Evolutionary conservation across 495 filamentous ascomycete genomes (phyloP).

Genomic region (Penicillium nucicola): DNA sequence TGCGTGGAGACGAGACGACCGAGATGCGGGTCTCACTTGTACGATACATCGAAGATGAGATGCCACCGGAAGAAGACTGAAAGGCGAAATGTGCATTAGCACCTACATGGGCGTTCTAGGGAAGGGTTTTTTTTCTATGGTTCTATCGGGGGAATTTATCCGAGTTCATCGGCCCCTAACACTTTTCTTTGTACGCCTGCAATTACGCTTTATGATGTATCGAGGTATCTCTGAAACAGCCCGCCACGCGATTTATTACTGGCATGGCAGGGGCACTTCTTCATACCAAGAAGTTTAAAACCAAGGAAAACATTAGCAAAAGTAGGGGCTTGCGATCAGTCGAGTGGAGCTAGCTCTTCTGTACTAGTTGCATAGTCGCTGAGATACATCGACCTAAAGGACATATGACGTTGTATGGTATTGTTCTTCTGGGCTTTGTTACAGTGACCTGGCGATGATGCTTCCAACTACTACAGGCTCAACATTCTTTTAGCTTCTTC

Average conservation of each 20-base stretch:
- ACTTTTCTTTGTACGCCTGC: constrained; percentile 2
- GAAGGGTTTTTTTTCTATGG: constrained; percentile 6
- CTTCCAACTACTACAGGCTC: no score
- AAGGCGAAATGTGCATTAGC: constrained; percentile 17
- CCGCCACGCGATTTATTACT: constrained; percentile 23
- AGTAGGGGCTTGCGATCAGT: background rate
- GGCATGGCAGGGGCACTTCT: constrained; percentile 9
- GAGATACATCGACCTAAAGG: no score
- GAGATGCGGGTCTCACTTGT: constrained; percentile 95
- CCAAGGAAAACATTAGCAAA: background rate
- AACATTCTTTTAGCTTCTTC: no score
- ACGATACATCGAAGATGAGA: constrained; percentile 94
- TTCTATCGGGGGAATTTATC: constrained; percentile 2
- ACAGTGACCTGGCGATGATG: no score
- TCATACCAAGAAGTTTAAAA: background rate
- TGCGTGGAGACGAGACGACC: constrained; percentile 91
- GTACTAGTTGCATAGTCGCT: no score
- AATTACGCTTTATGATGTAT: constrained; percentile 31
- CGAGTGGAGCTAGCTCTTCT: no score
- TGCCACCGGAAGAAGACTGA: constrained; percentile 92
- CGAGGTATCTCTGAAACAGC: constrained; percentile 20
- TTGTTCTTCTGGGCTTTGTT: no score
- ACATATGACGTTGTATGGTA: no score
- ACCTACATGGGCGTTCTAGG: constrained; percentile 18
- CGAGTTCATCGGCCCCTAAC: background rate